phyloP scores from a whole-genome alignment of 371 early-diverging fungal species.

The Syncephalastrum racemosum region DNA sequence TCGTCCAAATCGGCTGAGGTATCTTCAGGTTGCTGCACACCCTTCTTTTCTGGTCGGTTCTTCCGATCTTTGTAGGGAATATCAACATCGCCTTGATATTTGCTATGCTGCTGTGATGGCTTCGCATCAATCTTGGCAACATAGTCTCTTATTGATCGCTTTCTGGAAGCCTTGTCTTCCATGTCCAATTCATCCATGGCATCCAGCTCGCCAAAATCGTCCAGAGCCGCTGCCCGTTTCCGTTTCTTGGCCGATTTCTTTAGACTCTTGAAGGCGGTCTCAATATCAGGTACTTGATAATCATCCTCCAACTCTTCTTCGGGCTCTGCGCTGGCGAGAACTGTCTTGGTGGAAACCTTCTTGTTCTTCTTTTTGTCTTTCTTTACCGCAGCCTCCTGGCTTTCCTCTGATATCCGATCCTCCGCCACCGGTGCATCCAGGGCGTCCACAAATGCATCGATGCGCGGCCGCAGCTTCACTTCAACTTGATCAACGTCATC shows the following conservation, averaged over 20 bases:
- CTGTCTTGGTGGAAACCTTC: slow-evolving; percentile 6
- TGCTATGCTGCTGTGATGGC: slow-evolving; percentile 42
- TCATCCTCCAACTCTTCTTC: slow-evolving; percentile 33
- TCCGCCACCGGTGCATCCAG: slow-evolving; percentile 10
- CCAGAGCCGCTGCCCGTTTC: slow-evolving; percentile 44
- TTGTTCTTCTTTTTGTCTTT: slow-evolving; percentile 21
- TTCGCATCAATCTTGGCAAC: slow-evolving; percentile 70
- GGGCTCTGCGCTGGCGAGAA: slow-evolving; percentile 24
- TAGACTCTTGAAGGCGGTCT: slow-evolving; percentile 51
- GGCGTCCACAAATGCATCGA: slow-evolving; percentile 30
- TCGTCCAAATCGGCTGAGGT: slow-evolving; percentile 65
- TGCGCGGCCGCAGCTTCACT: slow-evolving; percentile 44
- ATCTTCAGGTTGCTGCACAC: slow-evolving; percentile 56
- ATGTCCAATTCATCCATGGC: slow-evolving; percentile 74
- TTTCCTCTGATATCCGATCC: background rate
- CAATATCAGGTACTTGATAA: slow-evolving; percentile 42
- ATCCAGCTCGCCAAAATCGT: slow-evolving; percentile 81
- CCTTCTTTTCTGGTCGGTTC: slow-evolving; percentile 51
- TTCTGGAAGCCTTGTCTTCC: slow-evolving; percentile 76
- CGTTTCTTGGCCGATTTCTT: slow-evolving; percentile 45
- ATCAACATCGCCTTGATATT: slow-evolving; percentile 73
- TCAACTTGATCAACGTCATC: slow-evolving; percentile 70
- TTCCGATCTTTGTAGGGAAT: slow-evolving; percentile 70
- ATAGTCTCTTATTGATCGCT: slow-evolving; percentile 71
- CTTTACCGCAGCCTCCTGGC: slow-evolving; percentile 1